phyloP scores from a whole-genome alignment of 495 filamentous ascomycete genomes.

The Glutinoglossum americanum region DNA sequence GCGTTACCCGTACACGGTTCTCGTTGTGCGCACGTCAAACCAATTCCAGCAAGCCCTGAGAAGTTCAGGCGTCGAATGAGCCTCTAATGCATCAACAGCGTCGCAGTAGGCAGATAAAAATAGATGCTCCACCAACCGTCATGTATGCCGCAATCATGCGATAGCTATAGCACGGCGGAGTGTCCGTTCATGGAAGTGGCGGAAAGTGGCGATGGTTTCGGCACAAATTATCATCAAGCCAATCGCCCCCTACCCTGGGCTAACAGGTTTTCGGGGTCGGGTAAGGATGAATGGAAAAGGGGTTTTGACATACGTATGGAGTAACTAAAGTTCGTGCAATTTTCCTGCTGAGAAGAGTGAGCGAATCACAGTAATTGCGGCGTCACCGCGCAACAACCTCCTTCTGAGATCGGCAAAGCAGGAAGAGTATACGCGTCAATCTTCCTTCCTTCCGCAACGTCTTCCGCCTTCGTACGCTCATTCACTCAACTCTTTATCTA shows the following conservation, averaged over 20 bases:
- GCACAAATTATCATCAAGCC: no score
- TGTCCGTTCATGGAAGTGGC: neutral
- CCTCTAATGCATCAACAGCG: neutral
- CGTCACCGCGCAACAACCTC: neutral
- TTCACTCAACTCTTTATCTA: neutral
- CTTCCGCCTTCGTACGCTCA: neutral
- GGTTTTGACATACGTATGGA: neutral
- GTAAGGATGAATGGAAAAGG: neutral
- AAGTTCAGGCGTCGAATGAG: no score
- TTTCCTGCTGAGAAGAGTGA: neutral
- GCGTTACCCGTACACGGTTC: no score
- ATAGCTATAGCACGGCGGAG: no score
- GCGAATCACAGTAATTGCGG: neutral
- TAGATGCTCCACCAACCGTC: neutral
- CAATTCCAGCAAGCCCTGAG: no score
- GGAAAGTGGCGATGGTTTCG: neutral
- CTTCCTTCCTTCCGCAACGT: neutral
- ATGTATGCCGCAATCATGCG: no score
- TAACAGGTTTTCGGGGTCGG: no score
- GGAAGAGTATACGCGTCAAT: neutral
- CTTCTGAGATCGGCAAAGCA: neutral
- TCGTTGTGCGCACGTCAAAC: no score
- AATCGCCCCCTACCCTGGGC: no score
- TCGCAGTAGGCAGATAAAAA: neutral
- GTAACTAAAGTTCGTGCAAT: neutral